These are phyloP conservation scores for Phytophthora pluvialis DNA, from an alignment of 352 stramenopile species.

Conservation along the genomic window DNA sequence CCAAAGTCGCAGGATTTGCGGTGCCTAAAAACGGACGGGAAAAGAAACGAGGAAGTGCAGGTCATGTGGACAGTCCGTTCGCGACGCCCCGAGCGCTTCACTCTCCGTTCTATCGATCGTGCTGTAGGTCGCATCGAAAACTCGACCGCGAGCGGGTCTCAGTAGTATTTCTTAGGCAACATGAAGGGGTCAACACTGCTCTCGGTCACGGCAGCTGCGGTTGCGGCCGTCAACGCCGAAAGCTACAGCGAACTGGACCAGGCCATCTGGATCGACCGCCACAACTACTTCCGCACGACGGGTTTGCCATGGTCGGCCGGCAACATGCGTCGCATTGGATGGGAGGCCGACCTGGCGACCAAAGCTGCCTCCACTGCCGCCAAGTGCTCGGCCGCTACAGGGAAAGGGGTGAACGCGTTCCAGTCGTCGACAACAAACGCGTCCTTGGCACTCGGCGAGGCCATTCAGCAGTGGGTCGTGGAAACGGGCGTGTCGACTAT, in stretches of 20 bases:
- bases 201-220: conserved; percentile 3
- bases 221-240: conserved; percentile 21
- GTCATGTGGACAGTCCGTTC: conserved; percentile 9
- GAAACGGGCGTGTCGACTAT: conserved; percentile 46
- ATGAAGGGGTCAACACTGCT: conserved; percentile 34
- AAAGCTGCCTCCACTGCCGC: conserved; percentile 42
- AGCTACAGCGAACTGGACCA: conserved; percentile 42
- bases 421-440: conserved; percentile 30
- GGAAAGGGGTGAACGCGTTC: conserved; percentile 52
- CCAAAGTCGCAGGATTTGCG: conserved; percentile 28
- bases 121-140: conserved; percentile 4
- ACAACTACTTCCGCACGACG: conserved; percentile 78
- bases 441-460: conserved; percentile 48
- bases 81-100: conserved; percentile 14
- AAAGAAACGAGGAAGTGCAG: conserved; percentile 26
- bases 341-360: conserved; percentile 53
- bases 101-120: conserved; percentile 14
- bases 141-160: neutral
- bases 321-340: conserved; percentile 69
- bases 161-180: neutral
- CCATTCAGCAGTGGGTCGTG: conserved; percentile 66
- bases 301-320: conserved; percentile 62
- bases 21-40: conserved; percentile 23
- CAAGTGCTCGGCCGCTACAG: conserved; percentile 40
- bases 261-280: conserved; percentile 69